Percentiles rank a stretch among this genome's conserved stretches.
phyloP scores from a whole-genome alignment of 352 stramenopile species.

The Pythium sukuiense region DNA sequence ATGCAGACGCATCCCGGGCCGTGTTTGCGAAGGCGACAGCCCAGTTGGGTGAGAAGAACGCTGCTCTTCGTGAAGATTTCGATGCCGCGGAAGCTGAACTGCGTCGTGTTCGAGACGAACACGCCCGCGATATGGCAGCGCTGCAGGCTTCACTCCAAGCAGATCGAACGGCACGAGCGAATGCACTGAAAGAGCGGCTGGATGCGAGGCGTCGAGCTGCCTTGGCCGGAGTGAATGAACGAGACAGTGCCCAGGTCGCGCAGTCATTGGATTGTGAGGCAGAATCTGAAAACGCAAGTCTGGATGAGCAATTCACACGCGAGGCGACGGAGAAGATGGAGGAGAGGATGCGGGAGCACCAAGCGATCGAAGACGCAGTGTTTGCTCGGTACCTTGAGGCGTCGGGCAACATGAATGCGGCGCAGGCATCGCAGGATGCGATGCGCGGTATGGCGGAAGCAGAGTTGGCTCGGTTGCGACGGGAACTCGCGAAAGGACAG shows the following conservation, averaged over 20 bases:
- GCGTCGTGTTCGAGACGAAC: constrained; percentile 5
- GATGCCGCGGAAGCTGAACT: constrained; percentile 17
- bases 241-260: not conserved
- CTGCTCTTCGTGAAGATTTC: not conserved
- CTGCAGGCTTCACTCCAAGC: constrained; percentile 11
- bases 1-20: not conserved
- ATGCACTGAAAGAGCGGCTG: constrained; percentile 31
- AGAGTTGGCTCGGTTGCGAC: constrained; percentile 5
- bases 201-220: constrained; percentile 13
- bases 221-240: not conserved
- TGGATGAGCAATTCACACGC: not conserved
- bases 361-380: not conserved
- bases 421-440: not conserved
- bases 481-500: not conserved
- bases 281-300: not conserved
- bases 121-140: constrained; percentile 1
- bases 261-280: not conserved
- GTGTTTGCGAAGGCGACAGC: not conserved
- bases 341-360: not conserved
- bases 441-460: constrained; percentile 7
- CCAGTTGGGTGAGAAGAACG: constrained; percentile 11
- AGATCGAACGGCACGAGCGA: constrained; percentile 2
- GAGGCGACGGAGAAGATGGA: not conserved
- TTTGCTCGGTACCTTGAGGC: not conserved
- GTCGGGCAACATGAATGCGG: not conserved